phyloP scores from a whole-genome alignment of 2,329 filamentous ascomycete species.

The Fusarium verrucosum region DNA sequence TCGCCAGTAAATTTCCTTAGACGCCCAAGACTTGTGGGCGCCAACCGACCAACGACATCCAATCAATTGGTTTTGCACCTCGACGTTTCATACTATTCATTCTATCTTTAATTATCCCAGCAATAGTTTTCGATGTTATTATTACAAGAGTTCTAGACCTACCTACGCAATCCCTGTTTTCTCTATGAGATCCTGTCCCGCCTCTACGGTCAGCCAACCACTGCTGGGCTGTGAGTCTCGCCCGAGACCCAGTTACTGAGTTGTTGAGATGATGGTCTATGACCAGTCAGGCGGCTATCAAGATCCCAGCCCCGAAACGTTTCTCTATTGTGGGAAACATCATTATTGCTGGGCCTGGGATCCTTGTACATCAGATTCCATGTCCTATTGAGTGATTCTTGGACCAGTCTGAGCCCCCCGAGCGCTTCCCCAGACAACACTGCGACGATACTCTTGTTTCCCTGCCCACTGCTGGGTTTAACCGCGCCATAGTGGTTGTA shows the following conservation, averaged over 20 bases:
- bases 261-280: slow-evolving; percentile 4
- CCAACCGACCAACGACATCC: slow-evolving; percentile 32
- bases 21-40: slow-evolving; percentile 30
- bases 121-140: slow-evolving; percentile 5
- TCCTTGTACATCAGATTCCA: slow-evolving; percentile 13
- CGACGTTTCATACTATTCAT: slow-evolving; percentile 15
- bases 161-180: slow-evolving; percentile 2
- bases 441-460: slow-evolving; percentile 17
- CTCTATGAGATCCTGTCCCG: neutral
- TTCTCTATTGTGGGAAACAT: slow-evolving; percentile 6
- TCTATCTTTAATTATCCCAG: slow-evolving; percentile 1
- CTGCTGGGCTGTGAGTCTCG: slow-evolving; percentile 18
- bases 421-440: slow-evolving; percentile 34
- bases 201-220: slow-evolving; percentile 23
- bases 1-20: slow-evolving; percentile 35
- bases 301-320: slow-evolving; percentile 33
- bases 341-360: neutral
- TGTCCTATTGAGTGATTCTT: slow-evolving; percentile 8
- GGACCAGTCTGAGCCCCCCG: slow-evolving; percentile 12
- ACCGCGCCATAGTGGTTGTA: slow-evolving; percentile 21
- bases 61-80: slow-evolving; percentile 22
- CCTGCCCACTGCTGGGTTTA: slow-evolving; percentile 1
- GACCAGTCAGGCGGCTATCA: slow-evolving; percentile 39
- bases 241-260: slow-evolving; percentile 4
- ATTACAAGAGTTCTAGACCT: slow-evolving; percentile 10